phyloP scores from a whole-genome alignment of 2,329 filamentous ascomycete genomes.

The Microdochium bolleyi region DNA sequence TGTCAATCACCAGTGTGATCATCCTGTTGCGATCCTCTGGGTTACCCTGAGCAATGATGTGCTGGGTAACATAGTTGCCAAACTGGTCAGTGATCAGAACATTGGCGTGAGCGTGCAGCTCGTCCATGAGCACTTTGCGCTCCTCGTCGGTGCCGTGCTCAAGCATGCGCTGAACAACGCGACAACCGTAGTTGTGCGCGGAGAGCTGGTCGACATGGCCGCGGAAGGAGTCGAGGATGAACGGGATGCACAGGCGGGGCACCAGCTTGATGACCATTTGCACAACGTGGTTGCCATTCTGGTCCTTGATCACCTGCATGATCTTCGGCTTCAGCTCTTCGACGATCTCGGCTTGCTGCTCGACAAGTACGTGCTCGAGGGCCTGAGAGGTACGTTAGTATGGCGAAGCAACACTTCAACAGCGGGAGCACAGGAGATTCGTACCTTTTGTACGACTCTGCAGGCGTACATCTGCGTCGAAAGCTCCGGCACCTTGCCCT shows the following conservation, averaged over 20 bases:
- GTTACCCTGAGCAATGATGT: conserved; percentile 75
- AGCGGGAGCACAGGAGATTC: conserved; percentile 7
- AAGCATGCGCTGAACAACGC: conserved; percentile 86
- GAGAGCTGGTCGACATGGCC: conserved; percentile 68
- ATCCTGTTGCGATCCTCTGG: conserved; percentile 65
- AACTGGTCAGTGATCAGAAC: conserved; percentile 79
- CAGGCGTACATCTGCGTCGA: conserved; percentile 90
- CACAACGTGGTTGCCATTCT: conserved; percentile 94
- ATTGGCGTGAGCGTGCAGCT: conserved; percentile 66
- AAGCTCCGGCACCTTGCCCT: conserved; percentile 69
- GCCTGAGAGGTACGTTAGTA: conserved; percentile 45
- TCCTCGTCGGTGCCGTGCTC: conserved; percentile 72
- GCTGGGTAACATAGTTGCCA: conserved; percentile 94
- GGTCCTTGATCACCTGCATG: conserved; percentile 70
- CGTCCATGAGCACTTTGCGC: conserved; percentile 63
- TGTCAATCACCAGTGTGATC: conserved; percentile 62
- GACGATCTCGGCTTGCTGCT: conserved; percentile 79
- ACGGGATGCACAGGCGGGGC: conserved; percentile 70
- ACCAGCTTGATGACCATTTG: conserved; percentile 86
- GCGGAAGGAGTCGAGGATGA: conserved; percentile 75
- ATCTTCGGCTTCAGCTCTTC: conserved; percentile 75
- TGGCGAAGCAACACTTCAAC: background rate
- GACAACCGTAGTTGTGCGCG: conserved; percentile 78
- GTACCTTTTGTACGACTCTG: conserved; percentile 87
- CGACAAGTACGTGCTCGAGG: conserved; percentile 81